These are phyloP conservation scores for Coprinellus micaceus DNA, from an alignment of 768 basidiomycete species.

Conservation along the genomic window DNA sequence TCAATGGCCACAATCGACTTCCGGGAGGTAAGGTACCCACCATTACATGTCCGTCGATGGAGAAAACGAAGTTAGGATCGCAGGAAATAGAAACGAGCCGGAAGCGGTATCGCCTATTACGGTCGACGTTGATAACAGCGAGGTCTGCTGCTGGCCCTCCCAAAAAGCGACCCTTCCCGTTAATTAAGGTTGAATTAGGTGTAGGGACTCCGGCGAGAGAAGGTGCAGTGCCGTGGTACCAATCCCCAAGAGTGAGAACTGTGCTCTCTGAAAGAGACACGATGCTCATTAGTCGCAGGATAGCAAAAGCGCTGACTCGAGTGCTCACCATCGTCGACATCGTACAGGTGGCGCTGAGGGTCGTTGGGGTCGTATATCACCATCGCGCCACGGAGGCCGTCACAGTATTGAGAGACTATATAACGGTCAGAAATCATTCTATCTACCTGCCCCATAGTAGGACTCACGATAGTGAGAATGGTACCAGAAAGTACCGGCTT, in stretches of 20 bases:
- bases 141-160: constrained; percentile 28
- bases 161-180: constrained; percentile 35
- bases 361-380: constrained; percentile 29
- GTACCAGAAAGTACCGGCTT: constrained; percentile 47
- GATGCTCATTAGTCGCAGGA: constrained; percentile 24
- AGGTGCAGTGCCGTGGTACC: constrained; percentile 25
- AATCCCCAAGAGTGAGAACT: constrained; percentile 39
- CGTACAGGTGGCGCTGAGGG: constrained; percentile 21
- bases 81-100: constrained; percentile 23
- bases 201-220: constrained; percentile 18
- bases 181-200: constrained; percentile 33
- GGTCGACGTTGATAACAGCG: constrained; percentile 32
- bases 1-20: neutral
- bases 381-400: constrained; percentile 41
- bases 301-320: constrained; percentile 9
- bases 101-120: constrained; percentile 30
- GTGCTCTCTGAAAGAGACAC: constrained; percentile 30
- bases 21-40: neutral
- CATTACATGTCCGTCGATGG: constrained; percentile 42
- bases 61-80: constrained; percentile 37
- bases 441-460: too few species aligned
- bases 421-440: neutral
- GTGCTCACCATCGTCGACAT: constrained; percentile 34
- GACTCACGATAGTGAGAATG: constrained; percentile 17
- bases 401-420: constrained; percentile 40